Evolutionary conservation across 768 basidiomycete genomes (phyloP).

Genomic region (Leucocoprinus leucothites): DNA sequence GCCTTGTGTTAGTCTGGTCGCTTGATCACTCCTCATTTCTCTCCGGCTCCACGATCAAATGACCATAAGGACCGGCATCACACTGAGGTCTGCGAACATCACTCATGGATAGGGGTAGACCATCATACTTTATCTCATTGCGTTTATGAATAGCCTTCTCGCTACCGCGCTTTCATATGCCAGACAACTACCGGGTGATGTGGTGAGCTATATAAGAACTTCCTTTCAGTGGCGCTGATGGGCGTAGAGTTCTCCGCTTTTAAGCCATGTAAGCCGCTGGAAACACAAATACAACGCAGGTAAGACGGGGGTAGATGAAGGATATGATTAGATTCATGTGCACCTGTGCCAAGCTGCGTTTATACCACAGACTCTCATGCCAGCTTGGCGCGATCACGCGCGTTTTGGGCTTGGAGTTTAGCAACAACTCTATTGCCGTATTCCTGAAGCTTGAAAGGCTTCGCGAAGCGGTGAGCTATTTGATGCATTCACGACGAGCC

Average conservation of each 20-base stretch:
- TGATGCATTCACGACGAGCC: background rate
- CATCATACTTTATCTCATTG: background rate
- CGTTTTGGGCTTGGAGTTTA: background rate
- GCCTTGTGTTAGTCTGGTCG: background rate
- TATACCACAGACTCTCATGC: background rate
- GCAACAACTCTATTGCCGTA: background rate
- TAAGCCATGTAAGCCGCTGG: background rate
- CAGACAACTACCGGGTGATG: background rate
- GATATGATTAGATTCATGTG: background rate
- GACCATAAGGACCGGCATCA: too few species aligned
- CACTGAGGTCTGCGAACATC: too few species aligned
- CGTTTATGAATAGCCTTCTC: background rate
- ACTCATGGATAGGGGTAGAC: background rate
- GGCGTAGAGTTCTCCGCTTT: background rate
- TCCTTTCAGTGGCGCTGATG: constrained; percentile 2
- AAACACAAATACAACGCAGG: background rate
- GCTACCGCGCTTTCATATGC: background rate
- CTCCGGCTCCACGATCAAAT: too few species aligned
- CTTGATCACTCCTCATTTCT: background rate
- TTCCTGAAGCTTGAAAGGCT: background rate
- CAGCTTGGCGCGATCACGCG: background rate
- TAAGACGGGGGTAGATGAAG: background rate
- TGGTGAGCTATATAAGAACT: background rate
- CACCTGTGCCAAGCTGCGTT: background rate
- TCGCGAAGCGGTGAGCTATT: background rate